phyloP scores from a whole-genome alignment of 306 rosid species.

The Gastrolobium bilobum region DNA sequence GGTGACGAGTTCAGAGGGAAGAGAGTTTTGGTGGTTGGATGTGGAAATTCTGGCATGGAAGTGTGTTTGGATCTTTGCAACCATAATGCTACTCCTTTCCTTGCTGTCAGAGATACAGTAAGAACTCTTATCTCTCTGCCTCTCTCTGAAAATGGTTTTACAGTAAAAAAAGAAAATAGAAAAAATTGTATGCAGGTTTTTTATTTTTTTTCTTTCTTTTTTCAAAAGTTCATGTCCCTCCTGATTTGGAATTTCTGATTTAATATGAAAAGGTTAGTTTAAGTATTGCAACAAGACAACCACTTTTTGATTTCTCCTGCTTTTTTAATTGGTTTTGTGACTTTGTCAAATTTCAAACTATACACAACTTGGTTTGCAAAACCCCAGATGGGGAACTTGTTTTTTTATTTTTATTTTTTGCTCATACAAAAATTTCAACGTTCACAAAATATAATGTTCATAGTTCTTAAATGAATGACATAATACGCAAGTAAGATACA shows the following conservation, averaged over 20 bases:
- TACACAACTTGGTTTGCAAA: conserved; percentile 5
- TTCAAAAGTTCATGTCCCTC: conserved; percentile 35
- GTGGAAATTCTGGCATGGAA: conserved; percentile 99
- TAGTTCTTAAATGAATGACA: not conserved
- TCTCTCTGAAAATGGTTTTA: conserved; percentile 10
- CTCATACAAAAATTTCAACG: conserved; percentile 8
- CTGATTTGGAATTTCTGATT: conserved; percentile 50
- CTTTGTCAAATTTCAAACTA: conserved; percentile 33
- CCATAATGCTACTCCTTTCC: conserved; percentile 76
- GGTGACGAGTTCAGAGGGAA: conserved; percentile 71
- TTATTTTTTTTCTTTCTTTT: not conserved
- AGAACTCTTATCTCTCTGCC: conserved; percentile 29
- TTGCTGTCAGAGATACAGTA: conserved; percentile 84
- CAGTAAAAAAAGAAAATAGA: not conserved
- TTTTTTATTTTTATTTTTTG: not conserved
- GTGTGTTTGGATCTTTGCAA: conserved; percentile 91
- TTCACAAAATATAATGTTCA: not conserved
- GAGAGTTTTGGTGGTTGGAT: conserved; percentile 85
- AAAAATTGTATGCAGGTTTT: not conserved
- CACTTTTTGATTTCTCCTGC: conserved; percentile 18
- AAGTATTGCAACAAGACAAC: conserved; percentile 12
- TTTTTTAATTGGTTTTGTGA: conserved; percentile 23
- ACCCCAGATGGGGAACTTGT: not conserved
- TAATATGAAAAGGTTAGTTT: conserved; percentile 22
- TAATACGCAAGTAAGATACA: not conserved